Base-by-base conservation (phyloP, 108 stramenopile species). In the Ochromonas danica region DNA sequence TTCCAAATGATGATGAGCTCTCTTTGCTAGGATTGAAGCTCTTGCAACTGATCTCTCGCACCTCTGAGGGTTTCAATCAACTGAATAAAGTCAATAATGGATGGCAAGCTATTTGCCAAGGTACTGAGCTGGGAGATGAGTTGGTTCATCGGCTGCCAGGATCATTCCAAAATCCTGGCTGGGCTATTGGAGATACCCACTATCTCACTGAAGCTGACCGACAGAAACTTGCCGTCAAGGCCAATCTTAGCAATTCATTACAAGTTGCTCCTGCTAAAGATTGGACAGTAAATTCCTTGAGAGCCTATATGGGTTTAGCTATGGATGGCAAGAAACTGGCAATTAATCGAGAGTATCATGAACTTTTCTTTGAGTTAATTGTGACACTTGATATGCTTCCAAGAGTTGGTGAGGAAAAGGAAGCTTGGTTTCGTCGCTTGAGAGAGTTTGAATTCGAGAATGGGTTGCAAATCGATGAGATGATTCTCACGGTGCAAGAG, bases 161-260 rank as follows among this genome's bases (percentile, higher is more conserved):
- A 41, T 6, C 36, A 3, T 41, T 75, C 25, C 36, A 75, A 30
- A 75, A 75, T 41, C n/a, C n/a, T 3, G 72, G 72, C 27, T 75
- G 72, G 72, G 14, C n/a, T 41, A 75, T 75, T 36, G 72, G 72
- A 27, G 72, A 75, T 6, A 36, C 72, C 27, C 72, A 6, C 3
- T 60, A 33, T 33, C 51, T 27, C 17, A 6, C 72, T 6, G 3
- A 35, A 33, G 14, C 10, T 38, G 72, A 75, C 6, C 3, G 25
- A 38, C 14, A 75, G 45, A 27, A 33, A 27, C 51, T 75, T 6
- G 40, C 40, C 25, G 33, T 10, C 6, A 33, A 3, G 31, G 31
- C 17, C 10, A 6, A 14, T 14, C 14, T 22, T 14, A 6, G 22
- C 6, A 14, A 6, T 14, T 14, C 14, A 14, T 10, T 67, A 36